Evolutionary conservation across 2,329 filamentous ascomycete genomes (phyloP).

Genomic region (Venturia aucupariae): DNA sequence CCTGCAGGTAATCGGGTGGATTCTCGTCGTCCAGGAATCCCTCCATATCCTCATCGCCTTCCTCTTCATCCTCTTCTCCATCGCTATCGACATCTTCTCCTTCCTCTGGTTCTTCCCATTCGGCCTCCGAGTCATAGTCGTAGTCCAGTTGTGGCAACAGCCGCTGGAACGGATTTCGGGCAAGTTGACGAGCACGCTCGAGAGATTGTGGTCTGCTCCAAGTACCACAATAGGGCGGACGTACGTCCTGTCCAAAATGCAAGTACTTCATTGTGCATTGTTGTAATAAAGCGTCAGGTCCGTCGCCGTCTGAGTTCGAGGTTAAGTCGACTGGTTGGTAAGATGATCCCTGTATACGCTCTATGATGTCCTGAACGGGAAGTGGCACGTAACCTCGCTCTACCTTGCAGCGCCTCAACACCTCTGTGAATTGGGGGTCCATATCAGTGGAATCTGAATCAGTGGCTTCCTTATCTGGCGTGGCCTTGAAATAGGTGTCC

Average conservation of each 20-base stretch:
- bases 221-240: slow-evolving; percentile 63
- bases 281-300: slow-evolving; percentile 37
- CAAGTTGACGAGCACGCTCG: slow-evolving; percentile 35
- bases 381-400: slow-evolving; percentile 3
- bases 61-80: slow-evolving; percentile 54
- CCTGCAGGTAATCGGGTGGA: slow-evolving; percentile 41
- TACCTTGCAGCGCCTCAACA: not conserved
- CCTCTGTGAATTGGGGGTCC: not conserved
- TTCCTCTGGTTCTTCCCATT: slow-evolving; percentile 73
- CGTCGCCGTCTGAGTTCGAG: slow-evolving; percentile 21
- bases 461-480: not conserved
- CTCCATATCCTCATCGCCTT: slow-evolving; percentile 77
- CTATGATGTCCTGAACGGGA: slow-evolving; percentile 30
- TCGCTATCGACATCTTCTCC: slow-evolving; percentile 57
- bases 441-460: not conserved
- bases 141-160: slow-evolving; percentile 60
- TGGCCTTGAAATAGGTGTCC: slow-evolving; percentile 13
- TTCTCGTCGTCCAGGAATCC: slow-evolving; percentile 86
- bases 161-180: slow-evolving; percentile 45
- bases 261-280: slow-evolving; percentile 55
- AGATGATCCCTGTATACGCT: slow-evolving; percentile 34
- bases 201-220: slow-evolving; percentile 50
- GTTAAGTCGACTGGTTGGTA: slow-evolving; percentile 36
- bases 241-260: slow-evolving; percentile 52
- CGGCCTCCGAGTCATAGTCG: slow-evolving; percentile 75